These are phyloP conservation scores for Agaricus bisporus DNA, from an alignment of 768 basidiomycete species.

Conservation along the genomic window DNA sequence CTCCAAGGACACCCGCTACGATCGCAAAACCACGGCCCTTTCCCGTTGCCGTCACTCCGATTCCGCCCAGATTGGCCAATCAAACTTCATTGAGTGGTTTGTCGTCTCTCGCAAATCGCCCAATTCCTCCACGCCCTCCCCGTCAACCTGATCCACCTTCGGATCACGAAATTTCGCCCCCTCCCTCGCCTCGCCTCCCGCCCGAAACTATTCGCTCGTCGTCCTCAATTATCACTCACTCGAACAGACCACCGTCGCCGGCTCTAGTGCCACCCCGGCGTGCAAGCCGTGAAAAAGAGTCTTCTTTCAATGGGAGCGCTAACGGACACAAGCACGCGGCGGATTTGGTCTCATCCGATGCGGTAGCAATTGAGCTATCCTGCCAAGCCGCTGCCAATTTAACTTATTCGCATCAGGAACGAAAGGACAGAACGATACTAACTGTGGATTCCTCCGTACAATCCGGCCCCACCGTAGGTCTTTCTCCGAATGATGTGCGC, in stretches of 20 bases:
- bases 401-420: neutral
- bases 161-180: constrained; percentile 27
- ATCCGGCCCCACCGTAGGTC: constrained; percentile 13
- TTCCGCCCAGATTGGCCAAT: constrained; percentile 11
- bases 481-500: constrained; percentile 40
- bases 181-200: constrained; percentile 11
- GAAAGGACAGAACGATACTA: neutral
- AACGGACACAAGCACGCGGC: neutral
- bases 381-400: neutral
- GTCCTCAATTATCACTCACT: neutral
- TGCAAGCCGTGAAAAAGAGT: constrained; percentile 10
- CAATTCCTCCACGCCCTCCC: constrained; percentile 55
- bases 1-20: constrained; percentile 11
- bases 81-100: constrained; percentile 28
- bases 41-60: constrained; percentile 8
- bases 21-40: constrained; percentile 9
- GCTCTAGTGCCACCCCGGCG: constrained; percentile 9
- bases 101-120: constrained; percentile 49
- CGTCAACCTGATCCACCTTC: constrained; percentile 34
- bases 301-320: constrained; percentile 13
- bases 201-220: constrained; percentile 7
- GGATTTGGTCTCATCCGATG: constrained; percentile 11
- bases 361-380: neutral
- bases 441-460: constrained; percentile 13
- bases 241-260: constrained; percentile 6